phyloP scores from a whole-genome alignment of 2,329 filamentous ascomycete genomes.

The Penicillium brasilianum region DNA sequence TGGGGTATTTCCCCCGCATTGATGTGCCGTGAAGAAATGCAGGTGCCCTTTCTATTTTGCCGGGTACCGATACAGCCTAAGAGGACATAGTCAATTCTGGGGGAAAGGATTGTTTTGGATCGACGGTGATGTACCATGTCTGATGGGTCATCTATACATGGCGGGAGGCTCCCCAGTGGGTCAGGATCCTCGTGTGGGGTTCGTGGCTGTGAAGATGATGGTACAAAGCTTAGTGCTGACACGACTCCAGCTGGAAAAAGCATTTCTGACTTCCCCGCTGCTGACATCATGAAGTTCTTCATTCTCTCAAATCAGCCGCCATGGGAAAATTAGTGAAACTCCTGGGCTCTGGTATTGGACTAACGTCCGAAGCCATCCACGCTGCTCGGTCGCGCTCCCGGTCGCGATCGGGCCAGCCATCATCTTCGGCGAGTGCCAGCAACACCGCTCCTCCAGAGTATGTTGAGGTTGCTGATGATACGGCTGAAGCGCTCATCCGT shows the following conservation, averaged over 20 bases:
- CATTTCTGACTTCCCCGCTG: neutral
- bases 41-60: conserved; percentile 1
- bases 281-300: neutral
- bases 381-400: conserved; percentile 9
- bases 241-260: neutral
- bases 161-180: conserved; percentile 2
- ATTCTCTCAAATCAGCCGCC: neutral
- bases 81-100: neutral
- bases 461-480: neutral
- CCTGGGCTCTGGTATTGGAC: conserved; percentile 8
- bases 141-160: neutral
- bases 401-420: conserved; percentile 2
- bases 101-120: neutral
- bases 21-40: conserved; percentile 10
- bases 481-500: neutral
- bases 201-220: neutral
- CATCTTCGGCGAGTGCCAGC: neutral
- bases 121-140: neutral
- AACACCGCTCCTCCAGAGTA: neutral
- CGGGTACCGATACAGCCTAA: neutral
- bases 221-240: neutral
- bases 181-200: neutral
- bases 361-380: conserved; percentile 16
- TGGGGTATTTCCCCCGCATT: conserved; percentile 8
- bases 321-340: conserved; percentile 9